phyloP scores from a whole-genome alignment of 305 asterid genomes.

The Striga hermonthica region DNA sequence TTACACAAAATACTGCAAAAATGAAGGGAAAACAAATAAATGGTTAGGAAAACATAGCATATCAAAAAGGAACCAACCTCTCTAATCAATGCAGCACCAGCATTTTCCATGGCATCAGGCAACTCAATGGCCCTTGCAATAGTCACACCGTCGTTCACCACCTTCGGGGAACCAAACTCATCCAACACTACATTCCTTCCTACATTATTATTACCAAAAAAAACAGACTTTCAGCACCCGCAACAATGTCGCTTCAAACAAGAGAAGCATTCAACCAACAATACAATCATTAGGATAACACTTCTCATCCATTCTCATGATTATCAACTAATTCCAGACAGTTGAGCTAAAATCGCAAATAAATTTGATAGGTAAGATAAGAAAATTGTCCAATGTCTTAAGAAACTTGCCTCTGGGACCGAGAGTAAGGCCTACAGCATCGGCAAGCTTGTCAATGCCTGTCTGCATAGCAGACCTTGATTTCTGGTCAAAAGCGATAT shows the following conservation, averaged over 20 bases:
- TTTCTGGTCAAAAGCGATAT: slow-evolving; percentile 82
- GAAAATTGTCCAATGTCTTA: background rate
- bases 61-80: slow-evolving; percentile 55
- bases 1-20: background rate
- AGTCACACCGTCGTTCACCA: slow-evolving; percentile 93
- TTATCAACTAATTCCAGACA: background rate
- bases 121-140: slow-evolving; percentile 94
- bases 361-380: background rate
- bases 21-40: background rate
- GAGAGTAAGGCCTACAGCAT: slow-evolving; percentile 89
- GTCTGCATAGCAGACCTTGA: slow-evolving; percentile 82
- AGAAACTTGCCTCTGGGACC: slow-evolving; percentile 81
- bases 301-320: background rate
- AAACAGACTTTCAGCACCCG: background rate
- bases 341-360: background rate
- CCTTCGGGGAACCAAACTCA: slow-evolving; percentile 87
- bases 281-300: background rate
- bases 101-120: slow-evolving; percentile 94
- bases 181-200: slow-evolving; percentile 96
- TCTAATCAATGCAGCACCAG: slow-evolving; percentile 95
- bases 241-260: background rate
- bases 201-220: slow-evolving; percentile 27
- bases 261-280: background rate
- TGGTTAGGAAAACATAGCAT: background rate
- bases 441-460: slow-evolving; percentile 93